Base-by-base conservation (phyloP, 495 filamentous ascomycete species). In the Aspergillus panamensis region DNA sequence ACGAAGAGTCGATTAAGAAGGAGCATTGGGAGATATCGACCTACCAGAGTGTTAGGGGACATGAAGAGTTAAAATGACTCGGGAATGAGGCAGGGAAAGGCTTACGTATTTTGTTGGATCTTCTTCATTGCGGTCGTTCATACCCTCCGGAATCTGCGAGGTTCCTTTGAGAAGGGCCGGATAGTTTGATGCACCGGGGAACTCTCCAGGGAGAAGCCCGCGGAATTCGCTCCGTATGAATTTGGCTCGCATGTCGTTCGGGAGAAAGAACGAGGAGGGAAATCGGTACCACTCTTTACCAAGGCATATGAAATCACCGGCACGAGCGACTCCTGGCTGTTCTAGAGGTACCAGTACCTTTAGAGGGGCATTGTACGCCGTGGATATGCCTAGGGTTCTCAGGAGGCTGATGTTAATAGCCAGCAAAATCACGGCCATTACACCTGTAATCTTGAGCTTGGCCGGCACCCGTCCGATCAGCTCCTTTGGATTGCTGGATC, bases 281-380 rank as follows among this genome's bases (percentile, higher is more conserved):
- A 96, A 99, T 48, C 95, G 89, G 68, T 99, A 97, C 95, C 95
- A 99, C 69, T 99, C 95, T 69, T 97, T 97, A 42, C 88, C 92
- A 47, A 96, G 81, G 71, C 95, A 99, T 5, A 99, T 83, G 29
- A 76, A 84, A 44, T 86, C 86, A n/a, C 84, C 86, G 3, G 69
- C 66, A 3, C 76, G 68, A 8, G 77, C 76, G 6, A 86, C 54
- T 16, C 74, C 79, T 20, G 69, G 63, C 17, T 70, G 59, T 44
- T 84, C 79, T 29, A 84, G 70, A 0, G 83, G 75, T 29, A 73
- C 73, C 64, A 96, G 95, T 8, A 97, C 73, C 25, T 84, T 80
- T 29, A 99, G 69, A 0, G 95, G 92, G 2, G 95, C 93, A 20
- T 83, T 86, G 69, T 97, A 99, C 13, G 84, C 93, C 3, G 83